Base-by-base conservation (phyloP, 306 rosid species). In the Phaseolus lunatus region DNA sequence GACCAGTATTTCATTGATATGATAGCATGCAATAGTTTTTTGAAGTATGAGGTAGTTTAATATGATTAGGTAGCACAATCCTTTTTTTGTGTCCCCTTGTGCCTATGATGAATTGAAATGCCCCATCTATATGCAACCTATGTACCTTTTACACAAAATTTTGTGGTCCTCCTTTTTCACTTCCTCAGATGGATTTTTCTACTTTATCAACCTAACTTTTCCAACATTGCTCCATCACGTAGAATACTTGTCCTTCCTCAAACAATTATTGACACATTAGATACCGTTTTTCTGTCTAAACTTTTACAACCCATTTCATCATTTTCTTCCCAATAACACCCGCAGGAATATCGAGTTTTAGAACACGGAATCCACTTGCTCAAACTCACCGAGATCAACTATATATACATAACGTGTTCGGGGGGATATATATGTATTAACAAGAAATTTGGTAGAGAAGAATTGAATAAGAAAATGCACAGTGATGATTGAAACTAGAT, bases 121-220 rank as follows among this genome's bases (percentile, higher is more conserved):
- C 9, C 15, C 19, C 66, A 50, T 37, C 44, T 16, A 24, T 7
- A 64, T 49, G 27, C 73, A 62, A 35, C 37, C 23, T 48, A 20
- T 31, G 20, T 23, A 20, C 37, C 43, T 19, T 65, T 37, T 18
- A 35, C 70, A 16, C 50, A 76, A 20, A 20, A 50, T 22, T 65
- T 16, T 65, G 62, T 14, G 70, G 73, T 50, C 44, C 39, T 37
- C 67, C 81, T 41, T 65, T 77, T 77, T 16, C 56, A 66, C 67
- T 66, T 66, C 27, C 19, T 15, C 1, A 10, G 14, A 74, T 59
- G 43, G 56, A 73, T 61, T 41, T 59, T 44, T 27, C 70, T 11
- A 49, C 58, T 74, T 59, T 74, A 44, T 59, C 33, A 31, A 66
- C 22, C 24, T 39, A 49, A 37, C 74, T 41, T 77, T 52, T 52